Evolutionary conservation across 805 yeast species (phyloP).

Genomic region (Blastobotrys terrestris): DNA sequence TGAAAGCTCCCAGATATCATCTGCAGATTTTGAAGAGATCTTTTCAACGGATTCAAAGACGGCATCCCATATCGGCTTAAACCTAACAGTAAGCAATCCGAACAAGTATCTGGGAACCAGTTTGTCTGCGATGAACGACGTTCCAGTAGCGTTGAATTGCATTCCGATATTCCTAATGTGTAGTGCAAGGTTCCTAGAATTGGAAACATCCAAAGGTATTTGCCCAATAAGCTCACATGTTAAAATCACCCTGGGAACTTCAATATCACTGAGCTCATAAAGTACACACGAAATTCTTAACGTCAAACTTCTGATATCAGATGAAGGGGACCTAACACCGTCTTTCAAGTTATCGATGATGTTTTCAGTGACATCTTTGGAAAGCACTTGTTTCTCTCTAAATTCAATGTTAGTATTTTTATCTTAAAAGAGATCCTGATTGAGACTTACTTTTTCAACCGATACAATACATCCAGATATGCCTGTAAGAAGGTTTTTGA

Average conservation of each 20-base stretch:
- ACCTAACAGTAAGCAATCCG: slow-evolving; percentile 68
- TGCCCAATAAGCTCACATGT: slow-evolving; percentile 49
- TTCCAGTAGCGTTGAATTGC: slow-evolving; percentile 34
- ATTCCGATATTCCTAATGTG: slow-evolving; percentile 57
- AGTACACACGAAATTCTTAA: slow-evolving; percentile 30
- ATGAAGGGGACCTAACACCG: slow-evolving; percentile 36
- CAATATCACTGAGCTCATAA: slow-evolving; percentile 1
- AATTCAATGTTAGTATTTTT: background rate
- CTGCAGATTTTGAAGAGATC: slow-evolving; percentile 37
- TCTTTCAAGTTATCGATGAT: background rate
- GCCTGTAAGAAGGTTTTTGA: slow-evolving; percentile 7
- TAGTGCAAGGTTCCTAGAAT: slow-evolving; percentile 67
- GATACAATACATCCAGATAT: slow-evolving; percentile 2
- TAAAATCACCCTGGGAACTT: slow-evolving; percentile 13
- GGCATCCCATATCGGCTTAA: slow-evolving; percentile 83
- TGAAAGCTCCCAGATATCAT: slow-evolving; percentile 51
- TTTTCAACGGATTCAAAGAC: slow-evolving; percentile 54
- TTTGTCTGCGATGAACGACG: slow-evolving; percentile 20
- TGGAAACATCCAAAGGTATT: slow-evolving; percentile 60
- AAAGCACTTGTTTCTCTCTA: background rate
- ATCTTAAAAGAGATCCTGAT: background rate
- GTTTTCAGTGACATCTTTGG: background rate
- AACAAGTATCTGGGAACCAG: slow-evolving; percentile 46
- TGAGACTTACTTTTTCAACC: background rate
- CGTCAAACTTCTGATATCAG: slow-evolving; percentile 44